Base-by-base conservation (phyloP, 768 basidiomycete genomes). In the Hydnomerulius pinastri region DNA sequence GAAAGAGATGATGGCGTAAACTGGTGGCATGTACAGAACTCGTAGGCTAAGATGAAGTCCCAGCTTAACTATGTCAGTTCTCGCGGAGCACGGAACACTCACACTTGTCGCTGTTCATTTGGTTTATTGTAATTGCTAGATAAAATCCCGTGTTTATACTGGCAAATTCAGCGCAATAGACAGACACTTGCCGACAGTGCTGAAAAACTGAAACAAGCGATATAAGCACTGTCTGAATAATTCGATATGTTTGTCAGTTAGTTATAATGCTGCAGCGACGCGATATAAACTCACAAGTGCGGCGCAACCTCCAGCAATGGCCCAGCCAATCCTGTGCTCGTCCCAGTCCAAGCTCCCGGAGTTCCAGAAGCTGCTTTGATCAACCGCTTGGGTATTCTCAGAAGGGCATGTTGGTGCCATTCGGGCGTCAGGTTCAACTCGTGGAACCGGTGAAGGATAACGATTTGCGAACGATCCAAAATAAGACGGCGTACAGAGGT, bases 1-100 rank as follows among this genome's bases (percentile, higher is more conserved):
- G 73, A 94, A 95, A 1, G 90, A 90, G 42, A 94, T 81, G 54
- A 92, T 71, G 23, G 85, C 86, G 65, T 88, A 92, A 36, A 92
- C 76, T 1, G 83, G 80, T 2, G 91, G 90, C 90, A 93, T 89
- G 59, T 90, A 90, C 55, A 92, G 62, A 39, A 92, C 82, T 50
- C 90, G 83, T n/a, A 91, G 59, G 50, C 87, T 90, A 61, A 11
- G 23, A 43, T 27, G 13, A 32, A 33, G n/a, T 7, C 28, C 17
- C 33, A 42, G 21, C 33, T 48, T 29, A 43, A 29, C 36, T 11
- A 38, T 44, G 33, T 17, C 9, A 41, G n/a, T n/a, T 40, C 33
- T 17, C 24, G 2, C 27, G 41, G 32, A 28, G 20, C 21, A 41
- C 35, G 36, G 40, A 7, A 20, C 2, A 69, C 79, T 59, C 61